Evolutionary conservation across 176 grass and related monocot species (phyloP).

Genomic region (Aegilops bicornis): DNA sequence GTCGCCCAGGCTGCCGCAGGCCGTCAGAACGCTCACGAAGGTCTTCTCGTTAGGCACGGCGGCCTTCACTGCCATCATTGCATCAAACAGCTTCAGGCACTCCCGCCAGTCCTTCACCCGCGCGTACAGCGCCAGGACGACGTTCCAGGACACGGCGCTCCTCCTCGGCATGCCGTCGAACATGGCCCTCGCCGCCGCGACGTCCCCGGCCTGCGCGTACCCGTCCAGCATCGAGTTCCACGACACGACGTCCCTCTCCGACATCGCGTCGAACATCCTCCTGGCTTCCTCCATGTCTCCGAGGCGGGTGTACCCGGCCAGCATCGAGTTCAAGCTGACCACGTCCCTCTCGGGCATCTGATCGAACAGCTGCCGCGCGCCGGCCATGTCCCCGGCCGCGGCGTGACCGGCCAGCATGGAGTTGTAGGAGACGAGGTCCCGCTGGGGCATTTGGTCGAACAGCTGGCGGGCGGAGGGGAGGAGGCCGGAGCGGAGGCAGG

Average conservation of each 20-base stretch:
- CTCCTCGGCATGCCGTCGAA: slow-evolving; percentile 55
- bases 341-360: slow-evolving; percentile 45
- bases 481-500: slow-evolving; percentile 41
- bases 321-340: slow-evolving; percentile 53
- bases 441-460: slow-evolving; percentile 55
- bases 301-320: slow-evolving; percentile 28
- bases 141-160: slow-evolving; percentile 50
- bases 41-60: slow-evolving; percentile 45
- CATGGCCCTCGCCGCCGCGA: background rate
- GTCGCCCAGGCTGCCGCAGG: slow-evolving; percentile 51
- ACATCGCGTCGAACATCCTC: slow-evolving; percentile 44
- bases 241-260: slow-evolving; percentile 46
- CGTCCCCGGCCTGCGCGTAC: slow-evolving; percentile 30
- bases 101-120: slow-evolving; percentile 52
- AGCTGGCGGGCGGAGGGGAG: slow-evolving; percentile 39
- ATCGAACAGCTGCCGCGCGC: slow-evolving; percentile 41
- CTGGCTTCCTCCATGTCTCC: slow-evolving; percentile 40
- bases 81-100: slow-evolving; percentile 56
- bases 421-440: slow-evolving; percentile 53
- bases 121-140: slow-evolving; percentile 50
- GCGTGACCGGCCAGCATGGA: slow-evolving; percentile 48
- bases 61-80: slow-evolving; percentile 30
- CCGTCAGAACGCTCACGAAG: slow-evolving; percentile 58
- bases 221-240: slow-evolving; percentile 69
- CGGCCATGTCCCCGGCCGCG: slow-evolving; percentile 32